phyloP scores from a whole-genome alignment of 768 basidiomycete species.

The Boletellus ananiceps region DNA sequence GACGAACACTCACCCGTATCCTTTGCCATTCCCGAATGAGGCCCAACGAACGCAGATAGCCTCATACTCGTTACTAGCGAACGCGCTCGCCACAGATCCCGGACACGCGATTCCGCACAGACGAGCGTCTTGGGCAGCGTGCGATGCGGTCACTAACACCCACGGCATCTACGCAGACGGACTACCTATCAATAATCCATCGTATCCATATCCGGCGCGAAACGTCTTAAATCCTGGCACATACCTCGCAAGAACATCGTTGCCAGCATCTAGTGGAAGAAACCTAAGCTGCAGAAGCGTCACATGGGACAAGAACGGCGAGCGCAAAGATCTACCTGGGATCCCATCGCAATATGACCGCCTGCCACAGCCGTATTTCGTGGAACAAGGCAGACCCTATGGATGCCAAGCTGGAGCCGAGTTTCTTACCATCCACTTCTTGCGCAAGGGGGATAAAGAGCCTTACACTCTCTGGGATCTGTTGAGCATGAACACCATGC shows the following conservation, averaged over 20 bases:
- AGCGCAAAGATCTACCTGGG: background rate
- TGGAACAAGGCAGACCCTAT: constrained; percentile 11
- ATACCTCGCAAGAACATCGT: constrained; percentile 6
- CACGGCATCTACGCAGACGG: constrained; percentile 15
- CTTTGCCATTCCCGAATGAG: constrained; percentile 19
- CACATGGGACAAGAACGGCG: background rate
- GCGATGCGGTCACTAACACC: constrained; percentile 7
- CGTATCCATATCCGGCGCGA: constrained; percentile 29
- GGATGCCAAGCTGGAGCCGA: constrained; percentile 14
- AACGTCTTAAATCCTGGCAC: constrained; percentile 26
- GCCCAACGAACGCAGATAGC: constrained; percentile 14
- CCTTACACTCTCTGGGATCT: constrained; percentile 27
- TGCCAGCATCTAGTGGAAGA: constrained; percentile 4
- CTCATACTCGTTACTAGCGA: constrained; percentile 23
- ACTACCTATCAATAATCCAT: constrained; percentile 16
- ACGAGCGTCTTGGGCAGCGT: background rate
- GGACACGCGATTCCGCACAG: constrained; percentile 8
- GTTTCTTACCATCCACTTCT: constrained; percentile 31
- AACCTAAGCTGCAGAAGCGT: background rate
- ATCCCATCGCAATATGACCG: constrained; percentile 6
- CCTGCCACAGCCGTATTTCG: constrained; percentile 19
- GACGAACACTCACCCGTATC: constrained; percentile 15
- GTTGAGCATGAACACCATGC: constrained; percentile 21
- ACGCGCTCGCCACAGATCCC: constrained; percentile 19
- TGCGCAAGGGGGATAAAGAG: constrained; percentile 18